A percentile compares a stretch with the other conserved stretches of the same genome.
These are phyloP conservation scores for Rhinocladiella mackenziei DNA, from an alignment of 2,329 filamentous ascomycete species.

Conservation along the genomic window DNA sequence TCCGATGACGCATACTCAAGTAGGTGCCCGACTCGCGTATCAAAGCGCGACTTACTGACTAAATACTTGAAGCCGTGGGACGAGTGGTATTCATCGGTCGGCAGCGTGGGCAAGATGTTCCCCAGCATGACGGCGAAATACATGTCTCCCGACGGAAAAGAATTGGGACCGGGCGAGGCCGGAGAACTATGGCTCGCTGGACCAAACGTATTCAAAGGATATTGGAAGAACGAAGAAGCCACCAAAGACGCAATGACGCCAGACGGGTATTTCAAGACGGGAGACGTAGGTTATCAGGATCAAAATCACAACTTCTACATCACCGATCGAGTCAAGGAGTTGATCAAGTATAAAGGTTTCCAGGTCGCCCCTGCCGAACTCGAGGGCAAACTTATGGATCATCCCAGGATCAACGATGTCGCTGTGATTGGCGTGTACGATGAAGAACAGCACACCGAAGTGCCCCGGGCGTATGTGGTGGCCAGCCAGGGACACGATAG, in stretches of 20 bases:
- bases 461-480: conserved; percentile 45
- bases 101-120: conserved; percentile 72
- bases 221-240: conserved; percentile 56
- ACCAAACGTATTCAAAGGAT: conserved; percentile 62
- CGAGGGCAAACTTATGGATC: conserved; percentile 45
- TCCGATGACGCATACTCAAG: conserved; percentile 67
- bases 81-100: conserved; percentile 73
- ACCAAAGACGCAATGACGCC: conserved; percentile 50
- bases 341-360: conserved; percentile 50
- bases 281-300: conserved; percentile 78
- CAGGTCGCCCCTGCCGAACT: conserved; percentile 50
- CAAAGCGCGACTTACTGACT: too few relatives aligned
- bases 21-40: too few relatives aligned
- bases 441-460: conserved; percentile 38
- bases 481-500: conserved; percentile 47
- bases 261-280: conserved; percentile 87
- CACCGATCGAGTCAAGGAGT: conserved; percentile 73
- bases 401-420: conserved; percentile 43
- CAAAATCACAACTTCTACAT: conserved; percentile 76
- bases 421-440: conserved; percentile 45
- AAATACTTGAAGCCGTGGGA: conserved; percentile 67
- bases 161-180: conserved; percentile 59
- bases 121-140: conserved; percentile 80
- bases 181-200: conserved; percentile 66
- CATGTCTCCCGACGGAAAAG: conserved; percentile 57